These are phyloP conservation scores for Xylaria cubensis DNA, from an alignment of 495 filamentous ascomycete species.

Conservation along the genomic window DNA sequence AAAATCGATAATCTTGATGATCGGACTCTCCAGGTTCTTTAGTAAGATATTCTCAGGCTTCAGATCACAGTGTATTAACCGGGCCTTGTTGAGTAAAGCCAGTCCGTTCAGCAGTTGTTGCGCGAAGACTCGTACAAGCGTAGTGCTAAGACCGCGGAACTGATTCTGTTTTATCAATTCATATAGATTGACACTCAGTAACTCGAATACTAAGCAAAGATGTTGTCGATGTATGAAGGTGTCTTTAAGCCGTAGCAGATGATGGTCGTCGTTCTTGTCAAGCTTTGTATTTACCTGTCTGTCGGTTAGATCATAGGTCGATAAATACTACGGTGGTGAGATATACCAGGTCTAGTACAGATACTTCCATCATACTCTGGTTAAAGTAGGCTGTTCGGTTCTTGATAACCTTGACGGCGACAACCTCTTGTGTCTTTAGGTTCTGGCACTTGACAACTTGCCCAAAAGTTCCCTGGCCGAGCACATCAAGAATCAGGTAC, in stretches of 20 bases:
- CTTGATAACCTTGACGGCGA: constrained; percentile 99
- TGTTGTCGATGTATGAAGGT: constrained; percentile 99
- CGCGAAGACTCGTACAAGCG: constrained; percentile 95
- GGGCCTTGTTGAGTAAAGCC: constrained; percentile 92
- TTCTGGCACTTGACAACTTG: constrained; percentile 99
- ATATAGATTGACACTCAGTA: constrained; percentile 97
- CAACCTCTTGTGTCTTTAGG: constrained; percentile 95
- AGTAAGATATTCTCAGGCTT: constrained; percentile 98
- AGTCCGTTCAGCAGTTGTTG: constrained; percentile 95
- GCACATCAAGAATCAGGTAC: constrained; percentile 96
- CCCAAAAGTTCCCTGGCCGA: constrained; percentile 99
- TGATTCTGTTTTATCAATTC: constrained; percentile 99
- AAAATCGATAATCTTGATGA: constrained; percentile 99
- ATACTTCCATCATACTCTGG: constrained; percentile 99
- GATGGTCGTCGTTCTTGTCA: constrained; percentile 99
- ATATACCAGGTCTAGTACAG: constrained; percentile 90
- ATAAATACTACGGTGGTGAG: neutral
- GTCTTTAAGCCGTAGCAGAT: constrained; percentile 93
- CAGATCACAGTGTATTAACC: constrained; percentile 96
- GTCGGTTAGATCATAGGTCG: neutral
- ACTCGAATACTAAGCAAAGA: constrained; percentile 95
- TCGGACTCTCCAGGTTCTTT: constrained; percentile 98
- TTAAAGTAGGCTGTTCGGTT: constrained; percentile 99
- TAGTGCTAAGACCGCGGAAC: constrained; percentile 96
- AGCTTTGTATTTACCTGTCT: constrained; percentile 94